Base-by-base conservation (phyloP, 352 stramenopile species). In the Pythium sukuiense region DNA sequence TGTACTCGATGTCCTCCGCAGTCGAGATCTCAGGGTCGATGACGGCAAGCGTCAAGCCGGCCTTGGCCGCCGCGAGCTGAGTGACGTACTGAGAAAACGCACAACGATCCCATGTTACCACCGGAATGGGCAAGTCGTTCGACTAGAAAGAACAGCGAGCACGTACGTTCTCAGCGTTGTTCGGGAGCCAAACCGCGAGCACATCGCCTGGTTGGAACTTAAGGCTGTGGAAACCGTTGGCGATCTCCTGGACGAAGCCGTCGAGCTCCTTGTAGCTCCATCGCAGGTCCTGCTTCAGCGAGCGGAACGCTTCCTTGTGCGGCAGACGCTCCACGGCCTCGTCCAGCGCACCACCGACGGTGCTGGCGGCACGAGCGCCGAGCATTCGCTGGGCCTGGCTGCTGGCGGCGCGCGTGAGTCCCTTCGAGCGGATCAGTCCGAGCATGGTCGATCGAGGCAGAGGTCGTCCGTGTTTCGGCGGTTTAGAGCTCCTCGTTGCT, bases 181-280 rank as follows among this genome's bases (percentile, higher is more conserved):
- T 94, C 45, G 88, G 87, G 54, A 96, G 76, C 88, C 88, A 96
- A 14, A 96, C 55, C 0, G 88, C 88, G 48, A 96, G 74, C 63
- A 93, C 86, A 59, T 94, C 83, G 26, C 84, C 83, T 46, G 71
- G 58, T 65, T 80, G 70, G 70, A 96, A 87, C 66, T 90, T 69
- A 58, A 95, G 74, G 64, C 83, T 82, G 59, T 88, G 60, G 59
- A 96, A 83, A 16, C 88, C 86, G 71, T 90, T 86, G 55, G 86
- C 84, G 41, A 95, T 55, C 59, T 96, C 84, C 69, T 91, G 78
- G 55, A 94, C 88, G 26, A 71, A 72, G 29, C 73, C 68, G 54
- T 85, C 76, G n/a, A 96, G 83, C 69, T 96, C 86, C 73, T 90
- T 77, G 76, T 88, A 96, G 63, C 85, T 94, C 80, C 82, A 93